Evolutionary conservation across 495 filamentous ascomycete genomes (phyloP), one percentile per base, ranked within the genome.

Genomic region (Corynascus novoguineensis): DNA sequence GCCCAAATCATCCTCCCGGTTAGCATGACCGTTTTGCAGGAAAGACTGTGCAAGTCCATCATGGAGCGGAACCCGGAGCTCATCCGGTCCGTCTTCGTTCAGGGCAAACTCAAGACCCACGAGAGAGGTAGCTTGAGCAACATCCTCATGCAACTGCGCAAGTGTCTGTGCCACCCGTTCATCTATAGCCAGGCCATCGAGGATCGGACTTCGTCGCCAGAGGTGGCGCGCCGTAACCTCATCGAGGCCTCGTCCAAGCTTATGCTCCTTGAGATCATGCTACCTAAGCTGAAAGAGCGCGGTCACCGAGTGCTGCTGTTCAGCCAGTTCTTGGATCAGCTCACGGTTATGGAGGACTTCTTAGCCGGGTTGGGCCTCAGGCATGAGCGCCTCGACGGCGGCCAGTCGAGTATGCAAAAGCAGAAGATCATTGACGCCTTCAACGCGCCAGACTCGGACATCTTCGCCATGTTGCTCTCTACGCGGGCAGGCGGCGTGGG

Each of bases 401-500:
- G 57, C 4, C 82, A 95, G 60, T 79, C 78, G 3, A 83, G 86
- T 6, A 72, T 95, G 35, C 81, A 96, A 65, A 97, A 96, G 68
- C 93, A 99, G 65, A 89, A 88, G 65, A 81, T 87, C 10, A 99
- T 99, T 47, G 93, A 99, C 69, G 81, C 83, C 11, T 99, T 88
- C 73, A 99, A 99, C 68, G 89, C 85, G 3, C 86, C 89, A 0
- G 76, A 86, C 40, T 96, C 92, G 1, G 75, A 82, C 2, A 73
- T 89, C 9, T 97, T 97, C 64, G 89, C 85, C 0, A 97, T 99
- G 71, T 73, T 97, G 21, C 79, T 99, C 0, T 96, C 91, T 0
- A 99, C 93, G 15, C 85, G 93, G 58, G 91, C 93, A 6, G 93
- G 93, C 35, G 93, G 93, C 49, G 92, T 97, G 2, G 93, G 93